Evolutionary conservation across 768 basidiomycete genomes (phyloP).

Genomic region (Trametes gibbosa): DNA sequence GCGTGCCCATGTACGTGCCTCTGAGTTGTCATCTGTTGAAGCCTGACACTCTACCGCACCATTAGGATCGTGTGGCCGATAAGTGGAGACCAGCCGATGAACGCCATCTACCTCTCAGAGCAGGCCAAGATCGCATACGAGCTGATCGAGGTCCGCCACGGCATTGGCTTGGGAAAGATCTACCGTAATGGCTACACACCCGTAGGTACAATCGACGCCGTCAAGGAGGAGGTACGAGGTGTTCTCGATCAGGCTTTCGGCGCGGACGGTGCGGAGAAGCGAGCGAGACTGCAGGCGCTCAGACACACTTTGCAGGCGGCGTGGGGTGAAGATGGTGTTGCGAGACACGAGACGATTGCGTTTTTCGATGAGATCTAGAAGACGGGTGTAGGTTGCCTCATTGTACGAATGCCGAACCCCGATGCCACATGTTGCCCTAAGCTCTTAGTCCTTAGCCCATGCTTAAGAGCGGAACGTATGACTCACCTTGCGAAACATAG

Average conservation of each 20-base stretch:
- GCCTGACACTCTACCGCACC: background rate
- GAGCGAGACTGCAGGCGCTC: constrained; percentile 18
- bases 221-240: constrained; percentile 16
- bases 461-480: no score
- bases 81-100: constrained; percentile 24
- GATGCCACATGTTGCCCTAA: no score
- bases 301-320: background rate
- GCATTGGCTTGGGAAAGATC: constrained; percentile 12
- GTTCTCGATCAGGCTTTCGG: constrained; percentile 23
- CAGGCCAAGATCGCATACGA: constrained; percentile 26
- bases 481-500: no score
- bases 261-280: constrained; percentile 25
- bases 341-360: background rate
- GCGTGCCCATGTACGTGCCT: constrained; percentile 3
- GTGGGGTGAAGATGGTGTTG: constrained; percentile 10
- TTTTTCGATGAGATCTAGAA: constrained; percentile 3
- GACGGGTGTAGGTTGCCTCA: no score
- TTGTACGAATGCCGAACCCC: no score
- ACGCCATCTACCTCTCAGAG: constrained; percentile 21
- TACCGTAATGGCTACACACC: constrained; percentile 14
- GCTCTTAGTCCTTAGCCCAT: no score
- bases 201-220: constrained; percentile 24
- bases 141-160: constrained; percentile 23
- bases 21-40: background rate
- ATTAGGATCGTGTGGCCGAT: constrained; percentile 21